Percentiles rank a stretch among this genome's conserved stretches.
Conservation (phyloP, 1,284 basidiomycete genomes). For the Mycosarcoma maydis region DNA sequence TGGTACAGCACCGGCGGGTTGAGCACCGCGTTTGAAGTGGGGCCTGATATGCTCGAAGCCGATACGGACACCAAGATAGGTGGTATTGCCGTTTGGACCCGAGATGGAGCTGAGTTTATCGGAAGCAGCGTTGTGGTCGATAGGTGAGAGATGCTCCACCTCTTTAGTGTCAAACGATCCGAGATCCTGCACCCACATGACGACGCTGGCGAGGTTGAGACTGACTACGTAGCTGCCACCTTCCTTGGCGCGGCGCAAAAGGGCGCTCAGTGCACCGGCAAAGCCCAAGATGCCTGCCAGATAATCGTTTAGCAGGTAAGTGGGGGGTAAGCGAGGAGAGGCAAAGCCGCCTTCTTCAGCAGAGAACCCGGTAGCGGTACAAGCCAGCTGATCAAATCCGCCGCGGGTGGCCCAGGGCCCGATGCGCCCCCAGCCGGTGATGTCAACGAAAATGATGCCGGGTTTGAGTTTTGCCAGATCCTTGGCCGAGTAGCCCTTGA, state of each 20-base stretch:
- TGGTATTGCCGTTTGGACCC: conserved; percentile 1
- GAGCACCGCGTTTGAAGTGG: background rate
- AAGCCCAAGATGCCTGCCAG: conserved; percentile 1
- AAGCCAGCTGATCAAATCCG: conserved; percentile 3
- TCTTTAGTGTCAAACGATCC: background rate
- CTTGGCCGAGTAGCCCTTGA: background rate
- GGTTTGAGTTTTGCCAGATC: conserved; percentile 1
- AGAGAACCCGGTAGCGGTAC: conserved; percentile 2
- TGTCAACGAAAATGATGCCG: conserved; percentile 3
- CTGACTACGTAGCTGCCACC: conserved; percentile 4
- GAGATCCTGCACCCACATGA: conserved; percentile 4
- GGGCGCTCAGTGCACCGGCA: background rate
- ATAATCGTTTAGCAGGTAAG: conserved; percentile 1
- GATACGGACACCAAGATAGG: background rate
- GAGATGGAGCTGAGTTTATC: background rate
- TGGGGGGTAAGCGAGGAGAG: background rate
- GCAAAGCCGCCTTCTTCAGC: conserved; percentile 5
- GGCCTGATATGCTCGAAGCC: conserved; percentile 1
- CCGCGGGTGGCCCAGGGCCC: conserved; percentile 1
- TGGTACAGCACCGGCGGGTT: background rate
- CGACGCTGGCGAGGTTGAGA: conserved; percentile 5
- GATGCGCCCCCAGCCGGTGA: background rate
- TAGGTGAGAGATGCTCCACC: background rate
- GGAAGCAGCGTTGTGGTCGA: background rate
- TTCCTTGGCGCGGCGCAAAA: background rate